Percentiles rank a stretch among this genome's conserved stretches.
These are phyloP conservation scores for Sporothrix humicola DNA, from an alignment of 2,329 filamentous ascomycete species.

Conservation along the genomic window DNA sequence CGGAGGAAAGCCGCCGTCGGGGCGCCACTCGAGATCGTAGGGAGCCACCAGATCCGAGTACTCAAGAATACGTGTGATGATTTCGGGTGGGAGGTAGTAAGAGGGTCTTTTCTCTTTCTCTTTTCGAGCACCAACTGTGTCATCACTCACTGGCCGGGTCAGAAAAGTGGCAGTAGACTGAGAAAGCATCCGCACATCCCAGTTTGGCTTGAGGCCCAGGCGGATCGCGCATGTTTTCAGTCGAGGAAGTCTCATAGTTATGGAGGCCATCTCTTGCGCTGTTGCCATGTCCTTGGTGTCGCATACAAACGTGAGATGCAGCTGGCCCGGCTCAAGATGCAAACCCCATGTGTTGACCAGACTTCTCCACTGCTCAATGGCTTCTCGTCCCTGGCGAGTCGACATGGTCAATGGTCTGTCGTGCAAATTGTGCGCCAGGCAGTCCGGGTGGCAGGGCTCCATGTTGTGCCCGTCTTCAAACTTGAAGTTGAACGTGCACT, in stretches of 20 bases:
- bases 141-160: too few relatives aligned
- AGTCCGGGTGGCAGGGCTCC: neutral
- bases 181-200: neutral
- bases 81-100: slow-evolving; percentile 16
- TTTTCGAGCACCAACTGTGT: too few relatives aligned
- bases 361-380: neutral
- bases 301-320: slow-evolving; percentile 22
- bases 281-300: slow-evolving; percentile 6
- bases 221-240: slow-evolving; percentile 13
- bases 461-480: neutral
- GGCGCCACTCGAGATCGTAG: slow-evolving; percentile 23
- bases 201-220: neutral
- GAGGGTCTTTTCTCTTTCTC: neutral
- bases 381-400: neutral
- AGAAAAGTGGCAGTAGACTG: neutral
- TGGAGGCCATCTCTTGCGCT: neutral
- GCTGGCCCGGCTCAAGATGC: slow-evolving; percentile 11
- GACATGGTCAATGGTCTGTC: neutral
- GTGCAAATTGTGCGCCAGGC: neutral
- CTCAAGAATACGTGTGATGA: slow-evolving; percentile 1
- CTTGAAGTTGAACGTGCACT: neutral
- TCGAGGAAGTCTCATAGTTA: neutral
- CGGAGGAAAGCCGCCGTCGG: slow-evolving; percentile 16
- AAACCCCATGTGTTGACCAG: neutral
- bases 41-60: slow-evolving; percentile 23